Conservation (phyloP, 2,329 filamentous ascomycete species). For the Fusarium nelsonii region DNA sequence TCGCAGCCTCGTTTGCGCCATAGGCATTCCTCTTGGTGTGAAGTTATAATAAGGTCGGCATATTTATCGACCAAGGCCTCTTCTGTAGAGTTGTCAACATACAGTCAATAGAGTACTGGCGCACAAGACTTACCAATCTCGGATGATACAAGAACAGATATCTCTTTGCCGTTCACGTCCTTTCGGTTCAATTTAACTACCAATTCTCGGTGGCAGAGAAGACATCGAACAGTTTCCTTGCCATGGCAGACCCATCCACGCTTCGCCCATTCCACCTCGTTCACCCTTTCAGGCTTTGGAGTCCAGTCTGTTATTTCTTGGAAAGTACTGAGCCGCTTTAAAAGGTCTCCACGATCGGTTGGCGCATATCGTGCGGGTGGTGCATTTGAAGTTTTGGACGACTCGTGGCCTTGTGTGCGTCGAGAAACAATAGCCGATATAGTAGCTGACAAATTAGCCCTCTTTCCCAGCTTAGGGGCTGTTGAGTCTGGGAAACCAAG, state of each 20-base stretch:
- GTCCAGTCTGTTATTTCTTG: conserved; percentile 93
- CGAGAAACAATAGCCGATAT: conserved; percentile 46
- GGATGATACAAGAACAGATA: conserved; percentile 66
- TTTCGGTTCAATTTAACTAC: conserved; percentile 80
- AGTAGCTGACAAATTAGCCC: conserved; percentile 40
- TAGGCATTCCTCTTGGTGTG: conserved; percentile 83
- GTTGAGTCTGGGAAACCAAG: conserved; percentile 60
- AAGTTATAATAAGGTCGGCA: conserved; percentile 75
- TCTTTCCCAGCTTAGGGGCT: conserved; percentile 49
- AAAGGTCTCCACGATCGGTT: conserved; percentile 84
- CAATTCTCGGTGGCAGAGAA: conserved; percentile 85
- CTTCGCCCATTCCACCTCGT: conserved; percentile 95
- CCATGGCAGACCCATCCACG: conserved; percentile 89
- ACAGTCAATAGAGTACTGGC: neutral
- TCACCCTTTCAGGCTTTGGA: conserved; percentile 87
- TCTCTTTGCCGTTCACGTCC: conserved; percentile 67
- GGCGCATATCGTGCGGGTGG: conserved; percentile 80
- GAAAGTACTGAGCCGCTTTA: conserved; percentile 86
- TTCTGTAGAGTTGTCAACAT: conserved; percentile 54
- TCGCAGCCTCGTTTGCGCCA: conserved; percentile 93
- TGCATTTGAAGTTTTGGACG: conserved; percentile 40
- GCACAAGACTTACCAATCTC: conserved; percentile 63
- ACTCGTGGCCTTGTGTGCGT: conserved; percentile 41
- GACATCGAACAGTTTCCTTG: conserved; percentile 86
- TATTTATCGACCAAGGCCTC: conserved; percentile 82